A percentile compares a stretch with the other conserved stretches of the same genome.
phyloP scores from a whole-genome alignment of 148 eudicot species.

The Chenopodium quinoa region DNA sequence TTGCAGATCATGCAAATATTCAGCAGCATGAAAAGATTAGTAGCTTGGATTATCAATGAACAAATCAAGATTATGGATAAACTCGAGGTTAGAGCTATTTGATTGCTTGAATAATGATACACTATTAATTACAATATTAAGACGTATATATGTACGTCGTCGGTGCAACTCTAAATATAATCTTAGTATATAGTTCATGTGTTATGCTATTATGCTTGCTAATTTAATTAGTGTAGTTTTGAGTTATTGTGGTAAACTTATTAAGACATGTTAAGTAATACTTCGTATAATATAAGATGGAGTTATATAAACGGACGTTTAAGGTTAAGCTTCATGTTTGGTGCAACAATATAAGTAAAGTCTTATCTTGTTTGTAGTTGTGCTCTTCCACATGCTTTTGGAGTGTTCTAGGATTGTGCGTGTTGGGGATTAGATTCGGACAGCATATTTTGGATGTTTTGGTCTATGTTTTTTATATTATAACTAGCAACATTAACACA shows the following conservation, averaged over 20 bases:
- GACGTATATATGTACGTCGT: background rate
- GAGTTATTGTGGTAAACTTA: too few species aligned
- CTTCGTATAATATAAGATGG: background rate
- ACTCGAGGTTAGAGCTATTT: background rate
- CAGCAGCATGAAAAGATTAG: background rate
- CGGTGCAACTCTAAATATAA: background rate
- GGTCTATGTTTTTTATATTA: background rate
- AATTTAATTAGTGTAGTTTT: background rate
- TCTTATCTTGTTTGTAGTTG: background rate
- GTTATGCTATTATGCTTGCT: too few species aligned
- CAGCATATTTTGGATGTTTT: background rate
- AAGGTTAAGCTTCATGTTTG: constrained; percentile 6
- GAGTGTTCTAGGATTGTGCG: background rate
- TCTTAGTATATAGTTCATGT: too few species aligned
- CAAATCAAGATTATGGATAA: background rate
- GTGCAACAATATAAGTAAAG: constrained; percentile 20
- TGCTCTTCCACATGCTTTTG: constrained; percentile 4
- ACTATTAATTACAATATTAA: too few species aligned
- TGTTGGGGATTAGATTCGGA: constrained; percentile 2
- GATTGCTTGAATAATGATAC: background rate
- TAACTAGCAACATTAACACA: background rate
- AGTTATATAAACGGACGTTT: background rate
- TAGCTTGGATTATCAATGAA: background rate
- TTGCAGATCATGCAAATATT: constrained; percentile 3
- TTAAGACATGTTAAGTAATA: too few species aligned